These are phyloP conservation scores for Middelhovenomyces tepae DNA, from an alignment of 805 yeast species.

Conservation along the genomic window DNA sequence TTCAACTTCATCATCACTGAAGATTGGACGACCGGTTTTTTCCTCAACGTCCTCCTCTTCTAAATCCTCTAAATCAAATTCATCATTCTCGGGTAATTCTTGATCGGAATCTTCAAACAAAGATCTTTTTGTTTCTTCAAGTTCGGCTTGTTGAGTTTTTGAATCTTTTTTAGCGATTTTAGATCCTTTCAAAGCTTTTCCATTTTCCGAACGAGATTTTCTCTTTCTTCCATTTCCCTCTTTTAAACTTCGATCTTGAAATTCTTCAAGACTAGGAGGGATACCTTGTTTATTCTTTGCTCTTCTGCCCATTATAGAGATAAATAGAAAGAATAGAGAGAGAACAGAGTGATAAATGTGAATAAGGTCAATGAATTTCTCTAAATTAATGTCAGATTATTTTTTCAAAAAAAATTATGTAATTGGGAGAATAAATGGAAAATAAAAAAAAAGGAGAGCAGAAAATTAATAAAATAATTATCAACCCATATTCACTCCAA, in stretches of 20 bases:
- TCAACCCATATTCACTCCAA: no score
- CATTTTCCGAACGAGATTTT: slow-evolving; percentile 10
- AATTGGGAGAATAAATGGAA: no score
- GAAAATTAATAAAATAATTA: no score
- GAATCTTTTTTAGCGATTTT: slow-evolving; percentile 18
- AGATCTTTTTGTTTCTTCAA: slow-evolving; percentile 61
- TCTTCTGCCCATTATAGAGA: slow-evolving; percentile 88
- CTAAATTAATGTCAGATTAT: no score
- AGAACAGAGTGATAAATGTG: no score
- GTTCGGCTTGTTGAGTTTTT: slow-evolving; percentile 58
- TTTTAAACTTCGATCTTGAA: slow-evolving; percentile 40
- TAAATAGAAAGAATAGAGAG: no score
- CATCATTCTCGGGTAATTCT: slow-evolving; percentile 21
- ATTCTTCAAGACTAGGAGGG: slow-evolving; percentile 85
- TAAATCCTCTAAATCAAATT: slow-evolving; percentile 18
- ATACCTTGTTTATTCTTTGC: slow-evolving; percentile 87
- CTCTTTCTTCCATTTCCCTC: slow-evolving; percentile 20
- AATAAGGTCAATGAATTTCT: no score
- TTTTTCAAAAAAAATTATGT: no score
- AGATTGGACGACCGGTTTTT: slow-evolving; percentile 51
- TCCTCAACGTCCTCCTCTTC: slow-evolving; percentile 46
- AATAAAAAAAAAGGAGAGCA: no score
- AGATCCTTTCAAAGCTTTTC: slow-evolving; percentile 19
- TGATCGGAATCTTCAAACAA: slow-evolving; percentile 42
- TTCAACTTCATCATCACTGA: slow-evolving; percentile 67